Evolutionary conservation across 1,284 basidiomycete genomes (phyloP).

Genomic region (Marasmius fiardii): DNA sequence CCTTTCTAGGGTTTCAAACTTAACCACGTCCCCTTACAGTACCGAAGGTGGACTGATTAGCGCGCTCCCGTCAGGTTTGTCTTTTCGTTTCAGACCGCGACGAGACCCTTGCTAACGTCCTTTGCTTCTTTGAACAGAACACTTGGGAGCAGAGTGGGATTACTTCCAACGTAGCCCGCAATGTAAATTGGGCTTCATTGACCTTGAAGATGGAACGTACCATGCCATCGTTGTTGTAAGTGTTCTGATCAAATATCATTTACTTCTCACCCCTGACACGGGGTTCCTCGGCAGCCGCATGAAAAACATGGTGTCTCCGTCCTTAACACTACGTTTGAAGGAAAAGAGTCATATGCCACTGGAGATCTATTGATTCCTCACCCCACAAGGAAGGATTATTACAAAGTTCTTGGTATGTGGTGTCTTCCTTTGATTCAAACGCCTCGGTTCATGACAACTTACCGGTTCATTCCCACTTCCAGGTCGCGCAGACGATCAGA

Average conservation of each 20-base stretch:
- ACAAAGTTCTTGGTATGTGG: conserved; percentile 1
- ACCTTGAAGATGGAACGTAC: background rate
- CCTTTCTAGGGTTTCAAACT: background rate
- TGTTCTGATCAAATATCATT: background rate
- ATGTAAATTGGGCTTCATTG: background rate
- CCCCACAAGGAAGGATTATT: background rate
- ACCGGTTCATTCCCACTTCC: no score
- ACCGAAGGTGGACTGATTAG: background rate
- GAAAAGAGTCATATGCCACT: background rate
- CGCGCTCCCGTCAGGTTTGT: background rate
- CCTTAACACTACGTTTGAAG: background rate
- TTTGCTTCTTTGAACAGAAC: background rate
- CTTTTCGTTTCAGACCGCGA: no score
- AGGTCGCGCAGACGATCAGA: background rate
- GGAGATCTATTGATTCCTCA: background rate
- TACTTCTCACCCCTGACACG: background rate
- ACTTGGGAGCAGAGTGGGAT: background rate
- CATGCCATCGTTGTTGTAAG: background rate
- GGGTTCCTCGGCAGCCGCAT: background rate
- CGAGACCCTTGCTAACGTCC: background rate
- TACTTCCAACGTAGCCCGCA: background rate
- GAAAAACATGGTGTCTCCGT: background rate
- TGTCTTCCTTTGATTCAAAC: no score
- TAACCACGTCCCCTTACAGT: background rate
- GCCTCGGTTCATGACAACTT: no score